Evolutionary conservation across 116 monocot species (phyloP).

Genomic region (Zostera marina): DNA sequence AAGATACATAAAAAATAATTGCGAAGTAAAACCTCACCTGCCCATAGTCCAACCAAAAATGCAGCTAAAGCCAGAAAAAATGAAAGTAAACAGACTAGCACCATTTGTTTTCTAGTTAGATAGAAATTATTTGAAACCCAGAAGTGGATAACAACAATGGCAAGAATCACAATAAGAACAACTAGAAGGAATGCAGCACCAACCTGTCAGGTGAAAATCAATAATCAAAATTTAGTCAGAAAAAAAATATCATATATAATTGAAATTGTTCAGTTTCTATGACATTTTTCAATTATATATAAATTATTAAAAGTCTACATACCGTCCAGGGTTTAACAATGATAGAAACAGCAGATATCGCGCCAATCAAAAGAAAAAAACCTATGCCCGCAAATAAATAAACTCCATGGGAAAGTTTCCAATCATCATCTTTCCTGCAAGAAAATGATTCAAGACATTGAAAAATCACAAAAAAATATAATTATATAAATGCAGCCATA

Average conservation of each 20-base stretch:
- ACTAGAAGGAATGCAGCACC: constrained; percentile 82
- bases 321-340: constrained; percentile 94
- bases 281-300: neutral
- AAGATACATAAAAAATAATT: neutral
- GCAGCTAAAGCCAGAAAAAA: constrained; percentile 91
- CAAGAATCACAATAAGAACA: constrained; percentile 70
- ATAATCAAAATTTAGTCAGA: neutral
- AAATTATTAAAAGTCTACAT: constrained; percentile 13
- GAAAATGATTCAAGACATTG: neutral
- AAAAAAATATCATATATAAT: neutral
- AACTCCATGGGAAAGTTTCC: constrained; percentile 81
- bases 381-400: constrained; percentile 86
- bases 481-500: neutral
- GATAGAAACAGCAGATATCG: constrained; percentile 58
- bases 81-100: constrained; percentile 73
- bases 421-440: constrained; percentile 98
- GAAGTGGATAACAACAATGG: constrained; percentile 71
- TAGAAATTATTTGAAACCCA: constrained; percentile 99
- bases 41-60: constrained; percentile 75
- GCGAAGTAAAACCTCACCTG: constrained; percentile 25
- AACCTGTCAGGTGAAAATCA: constrained; percentile 37
- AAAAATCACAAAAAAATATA: neutral
- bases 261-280: neutral
- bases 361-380: constrained; percentile 67
- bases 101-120: constrained; percentile 82